Evolutionary conservation across 2,329 filamentous ascomycete genomes (phyloP), one percentile per base, ranked within the genome.

Genomic region (Emericellopsis cladophorae): DNA sequence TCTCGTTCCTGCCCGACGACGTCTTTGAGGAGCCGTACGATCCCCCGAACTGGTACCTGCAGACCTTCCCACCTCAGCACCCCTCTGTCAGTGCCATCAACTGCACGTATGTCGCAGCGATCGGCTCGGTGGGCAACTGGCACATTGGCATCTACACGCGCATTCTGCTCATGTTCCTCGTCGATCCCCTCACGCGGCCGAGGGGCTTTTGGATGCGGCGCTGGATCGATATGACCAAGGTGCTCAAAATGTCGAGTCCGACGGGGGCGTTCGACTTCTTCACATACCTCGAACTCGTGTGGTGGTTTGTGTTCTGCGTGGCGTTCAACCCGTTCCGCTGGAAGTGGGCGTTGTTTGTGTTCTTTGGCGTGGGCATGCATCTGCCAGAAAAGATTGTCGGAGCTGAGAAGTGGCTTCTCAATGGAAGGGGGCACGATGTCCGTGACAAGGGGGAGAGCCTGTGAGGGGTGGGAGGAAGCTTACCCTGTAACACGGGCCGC

Each of bases 121-220:
- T 92, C 43, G 85, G 84, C 1, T 83, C 81, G 0, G 84, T 92
- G 2, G 83, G 86, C 0, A 89, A 92, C 57, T 90, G 84, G 72
- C 86, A 93, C 52, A 90, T 93, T 36, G 87, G 86, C 5, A 90
- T 93, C 51, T 93, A 92, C 62, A 93, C 85, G 0, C 72, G 87
- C 5, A 82, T 93, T 46, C 65, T 93, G 7, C 73, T 93, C 49
- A 90, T 92, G 84, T 92, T 92, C 55, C 69, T 93, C 41, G 70
- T 81, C 12, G 86, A 93, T 51, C 85, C 85, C 0, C 62, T 90
- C 18, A 80, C 84, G 0, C 72, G 83, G 0, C 86, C 87, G 0
- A 73, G 70, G 3, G 68, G 79, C 5, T 76, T 72, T 47, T 81
- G 82, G 76, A 93, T 92, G 84, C 72, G 83, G 60, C 70, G 77